Percentiles rank a stretch among this genome's conserved stretches.
phyloP scores from a whole-genome alignment of 371 early-diverging fungal species.

The Mortierella sp. region DNA sequence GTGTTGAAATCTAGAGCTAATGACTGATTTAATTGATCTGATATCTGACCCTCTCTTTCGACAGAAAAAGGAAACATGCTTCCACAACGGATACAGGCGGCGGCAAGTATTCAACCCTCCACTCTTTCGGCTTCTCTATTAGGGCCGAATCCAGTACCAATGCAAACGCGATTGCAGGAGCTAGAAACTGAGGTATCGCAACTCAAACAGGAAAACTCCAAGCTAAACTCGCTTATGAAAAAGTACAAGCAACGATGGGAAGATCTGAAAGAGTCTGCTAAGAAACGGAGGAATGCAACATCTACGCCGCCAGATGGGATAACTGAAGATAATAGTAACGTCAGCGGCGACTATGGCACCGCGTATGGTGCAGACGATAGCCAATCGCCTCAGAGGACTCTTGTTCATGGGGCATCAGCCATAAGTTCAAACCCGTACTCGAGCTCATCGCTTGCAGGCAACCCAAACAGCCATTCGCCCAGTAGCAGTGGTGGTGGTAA shows the following conservation, averaged over 20 bases:
- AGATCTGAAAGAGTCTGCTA: slow-evolving; percentile 89
- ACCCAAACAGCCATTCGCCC: neutral
- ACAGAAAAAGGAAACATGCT: slow-evolving; percentile 9
- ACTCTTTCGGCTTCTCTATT: neutral
- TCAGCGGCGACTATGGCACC: neutral
- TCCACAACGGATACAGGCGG: slow-evolving; percentile 11
- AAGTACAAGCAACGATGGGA: slow-evolving; percentile 92
- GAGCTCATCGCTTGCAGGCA: slow-evolving; percentile 18
- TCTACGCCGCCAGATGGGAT: slow-evolving; percentile 9
- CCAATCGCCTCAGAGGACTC: slow-evolving; percentile 5
- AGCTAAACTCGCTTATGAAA: slow-evolving; percentile 67
- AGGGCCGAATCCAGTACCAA: slow-evolving; percentile 39
- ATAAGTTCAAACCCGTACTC: slow-evolving; percentile 16
- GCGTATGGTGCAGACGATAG: neutral
- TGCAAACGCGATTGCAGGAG: slow-evolving; percentile 58
- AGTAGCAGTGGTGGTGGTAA: neutral
- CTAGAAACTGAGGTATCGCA: slow-evolving; percentile 70
- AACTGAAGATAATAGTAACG: neutral
- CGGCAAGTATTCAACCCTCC: slow-evolving; percentile 1
- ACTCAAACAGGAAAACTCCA: slow-evolving; percentile 64
- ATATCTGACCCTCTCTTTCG: neutral
- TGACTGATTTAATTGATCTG: neutral
- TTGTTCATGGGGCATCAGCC: neutral
- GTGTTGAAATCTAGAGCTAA: neutral
- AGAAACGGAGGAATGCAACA: slow-evolving; percentile 62